A percentile compares a stretch with the other conserved stretches of the same genome.
Evolutionary conservation across 495 filamentous ascomycete species (phyloP).

Genomic region (Penicillium cataractarum): DNA sequence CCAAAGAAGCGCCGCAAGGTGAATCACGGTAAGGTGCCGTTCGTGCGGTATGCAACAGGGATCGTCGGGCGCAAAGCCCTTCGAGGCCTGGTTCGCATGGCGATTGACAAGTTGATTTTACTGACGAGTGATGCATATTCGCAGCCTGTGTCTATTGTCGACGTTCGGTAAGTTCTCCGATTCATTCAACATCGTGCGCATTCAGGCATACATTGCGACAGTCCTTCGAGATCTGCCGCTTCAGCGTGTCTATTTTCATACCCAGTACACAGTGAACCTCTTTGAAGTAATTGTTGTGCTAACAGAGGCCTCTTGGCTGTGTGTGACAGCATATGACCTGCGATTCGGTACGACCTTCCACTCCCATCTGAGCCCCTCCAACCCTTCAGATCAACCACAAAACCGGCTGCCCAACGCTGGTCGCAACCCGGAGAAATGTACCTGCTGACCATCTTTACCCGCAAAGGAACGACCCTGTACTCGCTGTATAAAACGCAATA

Average conservation of each 20-base stretch:
- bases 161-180: constrained; percentile 80
- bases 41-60: constrained; percentile 35
- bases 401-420: constrained; percentile 23
- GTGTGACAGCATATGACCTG: constrained; percentile 96
- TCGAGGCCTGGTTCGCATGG: constrained; percentile 33
- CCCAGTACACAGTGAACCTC: no score
- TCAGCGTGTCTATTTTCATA: not conserved
- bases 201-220: constrained; percentile 9
- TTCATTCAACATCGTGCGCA: not conserved
- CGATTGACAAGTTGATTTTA: constrained; percentile 31
- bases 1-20: constrained; percentile 98
- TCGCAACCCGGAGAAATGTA: constrained; percentile 17
- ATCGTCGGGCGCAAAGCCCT: constrained; percentile 33
- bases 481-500: constrained; percentile 97
- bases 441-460: constrained; percentile 34
- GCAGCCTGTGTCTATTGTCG: constrained; percentile 99
- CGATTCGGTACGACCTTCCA: constrained; percentile 85
- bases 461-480: constrained; percentile 90
- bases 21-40: constrained; percentile 83
- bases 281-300: constrained; percentile 30
- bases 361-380: constrained; percentile 33
- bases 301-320: constrained; percentile 40
- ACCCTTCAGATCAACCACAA: constrained; percentile 22
- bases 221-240: not conserved
- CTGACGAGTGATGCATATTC: constrained; percentile 33